phyloP scores from a whole-genome alignment of 495 filamentous ascomycete species.

The Penicillium antarcticum region DNA sequence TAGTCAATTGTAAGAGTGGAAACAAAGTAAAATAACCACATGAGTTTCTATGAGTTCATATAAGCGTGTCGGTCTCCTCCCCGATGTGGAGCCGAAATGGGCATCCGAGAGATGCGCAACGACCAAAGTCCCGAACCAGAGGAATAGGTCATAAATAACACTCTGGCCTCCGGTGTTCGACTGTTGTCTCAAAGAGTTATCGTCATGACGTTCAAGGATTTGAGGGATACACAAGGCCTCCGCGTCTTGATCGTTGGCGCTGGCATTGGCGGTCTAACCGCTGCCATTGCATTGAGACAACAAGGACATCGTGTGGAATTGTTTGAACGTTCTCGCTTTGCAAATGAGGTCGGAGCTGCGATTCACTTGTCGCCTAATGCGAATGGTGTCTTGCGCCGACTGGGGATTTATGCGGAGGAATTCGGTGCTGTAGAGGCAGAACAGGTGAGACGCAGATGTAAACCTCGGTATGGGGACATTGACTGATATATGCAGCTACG shows the following conservation, averaged over 20 bases:
- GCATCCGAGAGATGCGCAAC: slow-evolving; percentile 1
- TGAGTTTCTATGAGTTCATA: not conserved
- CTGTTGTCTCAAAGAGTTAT: too few species aligned
- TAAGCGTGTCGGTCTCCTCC: slow-evolving; percentile 1
- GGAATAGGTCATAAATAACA: not conserved
- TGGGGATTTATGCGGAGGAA: slow-evolving; percentile 37
- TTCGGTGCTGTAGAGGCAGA: slow-evolving; percentile 36
- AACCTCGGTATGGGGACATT: not conserved
- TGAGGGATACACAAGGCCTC: slow-evolving; percentile 16
- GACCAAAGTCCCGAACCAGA: not conserved
- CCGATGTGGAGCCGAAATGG: slow-evolving; percentile 36
- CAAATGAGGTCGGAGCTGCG: slow-evolving; percentile 54
- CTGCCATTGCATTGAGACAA: slow-evolving; percentile 51
- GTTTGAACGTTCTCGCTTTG: slow-evolving; percentile 50
- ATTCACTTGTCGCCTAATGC: slow-evolving; percentile 55
- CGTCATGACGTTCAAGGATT: slow-evolving; percentile 10
- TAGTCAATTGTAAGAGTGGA: not conserved
- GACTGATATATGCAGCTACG: slow-evolving; percentile 21
- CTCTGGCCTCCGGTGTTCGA: too few species aligned
- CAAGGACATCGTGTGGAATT: slow-evolving; percentile 54
- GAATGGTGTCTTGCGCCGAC: slow-evolving; percentile 43
- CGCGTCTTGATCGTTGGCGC: slow-evolving; percentile 53
- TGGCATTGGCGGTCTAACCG: slow-evolving; percentile 53
- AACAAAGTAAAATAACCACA: not conserved
- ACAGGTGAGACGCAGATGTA: slow-evolving; percentile 8